These are phyloP conservation scores for Alternaria atra DNA, from an alignment of 2,329 filamentous ascomycete species.

Conservation along the genomic window DNA sequence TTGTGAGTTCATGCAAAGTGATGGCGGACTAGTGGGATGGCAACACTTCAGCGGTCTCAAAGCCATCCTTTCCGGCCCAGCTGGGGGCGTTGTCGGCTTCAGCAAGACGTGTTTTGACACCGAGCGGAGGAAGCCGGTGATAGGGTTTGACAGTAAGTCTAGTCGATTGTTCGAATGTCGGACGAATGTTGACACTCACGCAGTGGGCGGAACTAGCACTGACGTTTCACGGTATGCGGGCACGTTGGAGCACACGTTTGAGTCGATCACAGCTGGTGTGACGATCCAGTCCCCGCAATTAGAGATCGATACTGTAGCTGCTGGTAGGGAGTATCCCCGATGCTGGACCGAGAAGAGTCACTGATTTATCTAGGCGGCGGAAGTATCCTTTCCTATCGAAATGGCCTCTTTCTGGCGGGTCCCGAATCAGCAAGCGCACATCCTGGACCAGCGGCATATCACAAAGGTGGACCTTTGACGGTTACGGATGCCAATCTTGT, in stretches of 20 bases:
- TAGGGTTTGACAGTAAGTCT: conserved; percentile 35
- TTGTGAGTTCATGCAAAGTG: conserved; percentile 49
- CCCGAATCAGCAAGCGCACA: conserved; percentile 48
- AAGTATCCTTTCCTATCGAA: conserved; percentile 49
- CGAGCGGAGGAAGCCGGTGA: conserved; percentile 32
- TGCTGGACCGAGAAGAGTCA: conserved; percentile 18
- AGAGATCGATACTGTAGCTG: conserved; percentile 51
- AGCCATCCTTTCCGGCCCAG: conserved; percentile 46
- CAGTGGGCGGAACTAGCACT: conserved; percentile 43
- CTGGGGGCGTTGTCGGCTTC: conserved; percentile 48
- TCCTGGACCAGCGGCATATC: conserved; percentile 47
- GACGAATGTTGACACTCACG: background rate
- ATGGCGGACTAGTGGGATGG: conserved; percentile 42
- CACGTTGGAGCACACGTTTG: conserved; percentile 41
- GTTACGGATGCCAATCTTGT: conserved; percentile 49
- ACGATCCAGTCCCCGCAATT: conserved; percentile 44
- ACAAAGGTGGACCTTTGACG: conserved; percentile 48
- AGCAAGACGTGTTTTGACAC: conserved; percentile 44
- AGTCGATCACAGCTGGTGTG: conserved; percentile 44
- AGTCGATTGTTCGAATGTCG: background rate
- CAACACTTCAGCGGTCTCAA: conserved; percentile 42
- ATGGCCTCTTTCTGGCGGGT: conserved; percentile 34
- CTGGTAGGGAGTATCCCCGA: conserved; percentile 18
- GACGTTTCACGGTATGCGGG: conserved; percentile 48
- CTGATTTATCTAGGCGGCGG: conserved; percentile 50